Conservation (phyloP, 768 basidiomycete species). For the Clavulina sp. region DNA sequence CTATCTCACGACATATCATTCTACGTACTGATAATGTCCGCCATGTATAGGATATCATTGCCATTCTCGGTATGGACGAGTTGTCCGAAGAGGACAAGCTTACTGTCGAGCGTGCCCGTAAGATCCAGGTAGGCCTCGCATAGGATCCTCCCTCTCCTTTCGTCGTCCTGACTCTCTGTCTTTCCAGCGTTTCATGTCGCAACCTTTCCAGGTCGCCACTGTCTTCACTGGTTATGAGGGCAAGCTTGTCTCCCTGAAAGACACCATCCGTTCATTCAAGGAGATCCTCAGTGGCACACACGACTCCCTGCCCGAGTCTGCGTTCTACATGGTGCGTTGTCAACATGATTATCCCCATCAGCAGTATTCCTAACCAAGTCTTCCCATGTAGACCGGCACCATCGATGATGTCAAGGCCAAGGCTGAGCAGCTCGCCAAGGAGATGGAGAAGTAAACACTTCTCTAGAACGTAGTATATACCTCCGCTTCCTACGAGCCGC, state of each 20-base stretch:
- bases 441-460: constrained; percentile 33
- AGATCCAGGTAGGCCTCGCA: constrained; percentile 28
- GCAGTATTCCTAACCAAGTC: constrained; percentile 4
- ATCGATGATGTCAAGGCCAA: constrained; percentile 95
- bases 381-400: constrained; percentile 39
- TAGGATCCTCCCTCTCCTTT: neutral
- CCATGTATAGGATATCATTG: constrained; percentile 69
- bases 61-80: constrained; percentile 99
- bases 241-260: constrained; percentile 89
- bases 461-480: no score
- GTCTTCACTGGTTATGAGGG: constrained; percentile 99
- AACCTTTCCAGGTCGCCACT: constrained; percentile 99
- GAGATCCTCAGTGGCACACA: constrained; percentile 86
- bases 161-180: constrained; percentile 64
- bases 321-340: constrained; percentile 79
- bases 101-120: constrained; percentile 52
- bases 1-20: neutral
- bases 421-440: constrained; percentile 95
- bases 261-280: constrained; percentile 92
- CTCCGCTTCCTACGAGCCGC: no score
- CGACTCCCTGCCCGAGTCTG: constrained; percentile 83
- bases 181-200: constrained; percentile 99
- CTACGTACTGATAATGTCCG: neutral
- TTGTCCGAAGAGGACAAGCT: constrained; percentile 99
- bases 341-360: neutral